Base-by-base conservation (phyloP, 2,329 filamentous ascomycete species). In the Pseudocercospora fijiensis region DNA sequence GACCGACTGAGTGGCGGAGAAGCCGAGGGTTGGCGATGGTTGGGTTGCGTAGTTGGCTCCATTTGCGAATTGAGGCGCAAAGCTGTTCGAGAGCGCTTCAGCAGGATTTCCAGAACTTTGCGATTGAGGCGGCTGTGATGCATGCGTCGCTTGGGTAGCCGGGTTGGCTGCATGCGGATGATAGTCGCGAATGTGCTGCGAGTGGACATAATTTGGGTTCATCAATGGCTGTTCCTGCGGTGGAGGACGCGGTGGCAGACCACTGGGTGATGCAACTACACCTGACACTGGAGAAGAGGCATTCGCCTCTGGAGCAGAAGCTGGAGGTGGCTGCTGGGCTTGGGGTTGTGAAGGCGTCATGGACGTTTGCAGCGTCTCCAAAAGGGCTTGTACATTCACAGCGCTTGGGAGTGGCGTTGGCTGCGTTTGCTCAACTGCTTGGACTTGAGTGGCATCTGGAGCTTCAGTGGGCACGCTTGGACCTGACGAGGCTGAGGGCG, bases 131-230 rank as follows among this genome's bases (percentile, higher is more conserved):
- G 49, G 16, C 49, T 26, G 49, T 28, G 37, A 41, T 13, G 49
- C 53, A 27, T 70, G 68, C 65, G 74, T 75, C 65, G 62, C 55
- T 13, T 72, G 75, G 57, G 75, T 72, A 59, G 75, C 71, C 56
- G 73, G 66, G 56, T 78, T 75, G 57, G 78, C 75, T 58, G 76
- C 80, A 70, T 82, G 80, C 20, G 81, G 81, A 69, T 83, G 81
- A 68, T 80, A 83, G 43, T 80, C 80, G 67, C 80, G 77, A 62
- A 82, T 81, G 70, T 82, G 79, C 71, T 80, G 78, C 63, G 77
- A 78, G 56, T 80, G 79, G 43, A 76, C 75, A 72, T 82, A 82
- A 66, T 81, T 81, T 49, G 79, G 75, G 66, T 82, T 78, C 57
- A 80, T 81, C 63, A 78, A 73, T 60, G 78, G 78, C 71, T 80